phyloP scores from a whole-genome alignment of 192 early-diverging fungal genomes.

The Coemansia biformis region DNA sequence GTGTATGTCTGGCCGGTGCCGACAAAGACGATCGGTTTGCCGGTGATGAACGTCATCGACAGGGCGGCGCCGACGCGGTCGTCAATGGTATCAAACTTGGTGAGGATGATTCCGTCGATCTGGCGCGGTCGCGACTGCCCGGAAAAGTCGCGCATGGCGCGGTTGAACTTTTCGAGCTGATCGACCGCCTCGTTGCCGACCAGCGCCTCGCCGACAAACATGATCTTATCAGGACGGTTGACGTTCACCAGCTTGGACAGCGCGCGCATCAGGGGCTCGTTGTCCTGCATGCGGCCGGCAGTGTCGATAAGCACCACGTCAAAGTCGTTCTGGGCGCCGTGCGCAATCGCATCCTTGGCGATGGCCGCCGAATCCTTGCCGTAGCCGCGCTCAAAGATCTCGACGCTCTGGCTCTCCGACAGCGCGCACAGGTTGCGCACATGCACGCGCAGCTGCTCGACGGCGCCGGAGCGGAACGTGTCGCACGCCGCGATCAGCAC shows the following conservation, averaged over 20 bases:
- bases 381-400: slow-evolving; percentile 92
- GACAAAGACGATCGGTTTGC: slow-evolving; percentile 92
- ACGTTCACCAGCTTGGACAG: slow-evolving; percentile 87
- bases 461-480: slow-evolving; percentile 93
- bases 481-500: slow-evolving; percentile 94
- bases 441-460: slow-evolving; percentile 91
- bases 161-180: slow-evolving; percentile 95
- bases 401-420: slow-evolving; percentile 61
- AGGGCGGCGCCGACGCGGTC: slow-evolving; percentile 95
- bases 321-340: slow-evolving; percentile 66
- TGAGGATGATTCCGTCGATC: slow-evolving; percentile 93
- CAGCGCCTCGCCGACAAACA: slow-evolving; percentile 96
- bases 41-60: slow-evolving; percentile 93
- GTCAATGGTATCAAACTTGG: slow-evolving; percentile 96
- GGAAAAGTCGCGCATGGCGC: slow-evolving; percentile 85
- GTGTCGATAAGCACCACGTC: slow-evolving; percentile 96
- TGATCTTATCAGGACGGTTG: slow-evolving; percentile 92
- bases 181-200: slow-evolving; percentile 97
- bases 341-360: slow-evolving; percentile 87
- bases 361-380: slow-evolving; percentile 95
- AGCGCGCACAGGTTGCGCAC: slow-evolving; percentile 81
- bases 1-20: slow-evolving; percentile 97
- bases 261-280: slow-evolving; percentile 95
- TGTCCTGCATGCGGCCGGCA: slow-evolving; percentile 97
- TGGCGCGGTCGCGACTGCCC: slow-evolving; percentile 72